Evolutionary conservation across 768 basidiomycete genomes (phyloP), one percentile per base, ranked within the genome.

Genomic region (Trametes maxima): DNA sequence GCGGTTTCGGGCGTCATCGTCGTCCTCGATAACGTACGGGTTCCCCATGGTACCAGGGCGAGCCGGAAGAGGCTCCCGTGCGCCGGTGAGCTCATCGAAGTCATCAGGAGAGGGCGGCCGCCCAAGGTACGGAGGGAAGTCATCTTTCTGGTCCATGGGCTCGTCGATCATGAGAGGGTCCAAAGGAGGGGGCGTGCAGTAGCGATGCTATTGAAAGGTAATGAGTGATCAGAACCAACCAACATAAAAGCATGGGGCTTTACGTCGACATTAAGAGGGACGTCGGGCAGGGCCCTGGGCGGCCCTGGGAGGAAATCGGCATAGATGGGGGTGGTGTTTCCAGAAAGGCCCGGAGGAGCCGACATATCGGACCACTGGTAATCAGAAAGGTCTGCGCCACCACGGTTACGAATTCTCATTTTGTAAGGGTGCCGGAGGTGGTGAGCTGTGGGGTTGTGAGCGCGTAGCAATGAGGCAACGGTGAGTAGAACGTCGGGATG

Each of bases 21-120:
- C 60, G n/a, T 57, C 60, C 19, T 62, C 49, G 5, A 62, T n/a
- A 36, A 62, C 60, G 22, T 45, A 37, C 7, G 60, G 60, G 25
- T 62, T 62, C 1, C 37, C 8, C 12, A 24, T 13, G 21, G 54
- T 25, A 21, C 60, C 54, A 5, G 49, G 49, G 16, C 24, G 49
- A 10, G 42, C 40, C 7, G 60, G 25, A 24, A 54, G 19, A 4
- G 46, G 46, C 10, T 22, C n/a, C 0, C 39, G 36, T 7, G 44
- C 21, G 39, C 47, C 37, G 0, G 25, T 61, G 21, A 50, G 21
- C 35, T 52, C 43, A 16, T 62, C 49, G n/a, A 56, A 57, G 43
- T 51, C 54, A 16, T 22, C 36, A 1, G 54, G 54, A 2, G 43
- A 57, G 0, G 54, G 22, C 1, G 33, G 22, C 2, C 54, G 48